Base-by-base conservation (phyloP, 352 stramenopile genomes). In the Phytophthora boehmeriae region DNA sequence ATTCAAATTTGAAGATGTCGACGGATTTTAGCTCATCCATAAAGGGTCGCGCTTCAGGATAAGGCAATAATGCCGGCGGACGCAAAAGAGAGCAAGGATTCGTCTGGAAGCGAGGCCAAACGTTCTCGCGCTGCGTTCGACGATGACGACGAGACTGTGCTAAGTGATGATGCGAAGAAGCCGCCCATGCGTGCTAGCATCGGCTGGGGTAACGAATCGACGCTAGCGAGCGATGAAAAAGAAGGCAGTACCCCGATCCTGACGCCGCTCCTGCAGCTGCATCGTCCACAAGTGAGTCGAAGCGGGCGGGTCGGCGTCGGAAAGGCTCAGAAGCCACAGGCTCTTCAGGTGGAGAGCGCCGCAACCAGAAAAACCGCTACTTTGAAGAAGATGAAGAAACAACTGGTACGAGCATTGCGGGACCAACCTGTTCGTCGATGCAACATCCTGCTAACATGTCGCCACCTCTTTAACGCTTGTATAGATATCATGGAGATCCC, bases 401-500 rank as follows among this genome's bases (percentile, higher is more conserved):
- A 0, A 90, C 73, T 14, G 80, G 83, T 85, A 60, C 8, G 36
- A 30, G 6, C 25, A 25, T 52, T 22, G 13, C 6, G 9, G 5
- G 9, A 16, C 8, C 19, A 8, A 28, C 20, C 32, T 17, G 5
- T 17, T 5, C n/a, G 13, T 41, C n/a, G 3, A 49, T 42, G 1
- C 16, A 34, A 16, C 20, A 11, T 36, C 11, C 13, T 39, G 20
- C 34, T 56, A 34, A 28, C 47, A 13, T 30, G 22, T 49, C 2
- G 2, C 9, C 42, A 14, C 10, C 16, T 41, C 6, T 17, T 20
- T 36, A 10, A 22, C 4, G 1, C 19, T 28, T 19, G 9, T 43
- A 30, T 42, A 93, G 84, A 91, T 22, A 87, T 93, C 34, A 70
- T 89, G 25, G 84, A 93, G 66, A 92, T 93, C 39, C 84, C 84